Conservation (phyloP, 140 eudicot species). For the Ambrosia hybrid region DNA sequence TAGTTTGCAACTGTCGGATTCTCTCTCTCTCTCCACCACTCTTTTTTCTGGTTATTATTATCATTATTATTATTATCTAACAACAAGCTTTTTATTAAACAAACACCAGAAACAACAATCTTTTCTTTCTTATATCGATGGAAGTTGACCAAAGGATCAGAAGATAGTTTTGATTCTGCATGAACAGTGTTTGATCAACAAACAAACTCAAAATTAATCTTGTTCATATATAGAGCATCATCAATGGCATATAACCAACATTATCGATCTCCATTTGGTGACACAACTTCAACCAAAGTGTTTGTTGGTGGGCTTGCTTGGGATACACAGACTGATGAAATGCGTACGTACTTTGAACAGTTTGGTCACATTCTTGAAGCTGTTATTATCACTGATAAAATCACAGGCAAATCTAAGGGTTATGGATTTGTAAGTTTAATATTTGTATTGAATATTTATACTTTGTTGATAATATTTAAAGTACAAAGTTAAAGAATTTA, state of each 20-base stretch:
- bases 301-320: conserved; percentile 97
- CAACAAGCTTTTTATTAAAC: conserved; percentile 27
- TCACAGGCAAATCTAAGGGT: conserved; percentile 92
- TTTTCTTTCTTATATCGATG: conserved; percentile 15
- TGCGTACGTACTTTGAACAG: conserved; percentile 77
- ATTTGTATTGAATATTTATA: too few species aligned
- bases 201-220: background rate
- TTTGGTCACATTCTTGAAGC: conserved; percentile 98
- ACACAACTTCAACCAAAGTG: conserved; percentile 82
- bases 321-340: conserved; percentile 88
- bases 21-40: conserved; percentile 34
- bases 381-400: conserved; percentile 83
- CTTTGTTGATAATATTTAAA: too few species aligned
- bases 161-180: conserved; percentile 26
- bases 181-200: background rate
- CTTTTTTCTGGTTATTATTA: conserved; percentile 13
- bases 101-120: conserved; percentile 25
- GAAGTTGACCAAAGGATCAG: conserved; percentile 21
- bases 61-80: background rate
- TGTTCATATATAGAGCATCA: background rate
- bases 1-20: conserved; percentile 56
- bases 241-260: conserved; percentile 61
- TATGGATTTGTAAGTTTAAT: conserved; percentile 85
- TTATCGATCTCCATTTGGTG: conserved; percentile 96
- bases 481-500: too few species aligned